Percentiles rank a stretch among this genome's conserved stretches.
Evolutionary conservation across 305 asterid species (phyloP).

Genomic region (Fraxinus baroniana): DNA sequence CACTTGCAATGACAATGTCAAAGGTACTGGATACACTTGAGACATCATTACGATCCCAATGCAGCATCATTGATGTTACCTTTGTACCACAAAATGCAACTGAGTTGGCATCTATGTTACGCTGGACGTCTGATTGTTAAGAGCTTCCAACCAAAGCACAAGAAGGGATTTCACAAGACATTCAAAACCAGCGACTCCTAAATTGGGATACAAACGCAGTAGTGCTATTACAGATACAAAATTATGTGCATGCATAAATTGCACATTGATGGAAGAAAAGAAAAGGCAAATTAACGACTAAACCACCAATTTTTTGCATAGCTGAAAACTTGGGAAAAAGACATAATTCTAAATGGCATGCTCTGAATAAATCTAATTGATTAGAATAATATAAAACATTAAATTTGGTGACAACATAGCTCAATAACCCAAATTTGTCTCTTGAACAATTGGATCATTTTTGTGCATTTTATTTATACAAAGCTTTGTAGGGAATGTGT

Average conservation of each 20-base stretch:
- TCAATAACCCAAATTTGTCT: background rate
- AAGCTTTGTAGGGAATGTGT: background rate
- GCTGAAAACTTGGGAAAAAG: background rate
- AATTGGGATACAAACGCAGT: background rate
- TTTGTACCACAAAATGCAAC: constrained; percentile 57
- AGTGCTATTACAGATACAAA: constrained; percentile 1
- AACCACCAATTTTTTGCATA: background rate
- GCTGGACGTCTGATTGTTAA: constrained; percentile 76
- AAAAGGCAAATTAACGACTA: background rate
- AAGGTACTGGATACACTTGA: constrained; percentile 46
- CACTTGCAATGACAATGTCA: constrained; percentile 82
- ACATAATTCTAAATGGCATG: background rate
- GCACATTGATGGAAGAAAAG: background rate
- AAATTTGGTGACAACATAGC: background rate
- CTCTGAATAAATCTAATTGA: background rate
- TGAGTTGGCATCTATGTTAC: constrained; percentile 54
- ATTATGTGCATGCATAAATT: background rate
- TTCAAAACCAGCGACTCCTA: background rate
- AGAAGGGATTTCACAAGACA: constrained; percentile 22
- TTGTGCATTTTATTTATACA: background rate
- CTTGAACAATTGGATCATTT: background rate
- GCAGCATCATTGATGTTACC: constrained; percentile 73
- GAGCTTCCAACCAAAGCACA: constrained; percentile 28
- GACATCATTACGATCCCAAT: constrained; percentile 61
- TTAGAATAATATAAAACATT: background rate